phyloP scores from a whole-genome alignment of 2,329 filamentous ascomycete genomes.

The Cladobotryum protrusum region DNA sequence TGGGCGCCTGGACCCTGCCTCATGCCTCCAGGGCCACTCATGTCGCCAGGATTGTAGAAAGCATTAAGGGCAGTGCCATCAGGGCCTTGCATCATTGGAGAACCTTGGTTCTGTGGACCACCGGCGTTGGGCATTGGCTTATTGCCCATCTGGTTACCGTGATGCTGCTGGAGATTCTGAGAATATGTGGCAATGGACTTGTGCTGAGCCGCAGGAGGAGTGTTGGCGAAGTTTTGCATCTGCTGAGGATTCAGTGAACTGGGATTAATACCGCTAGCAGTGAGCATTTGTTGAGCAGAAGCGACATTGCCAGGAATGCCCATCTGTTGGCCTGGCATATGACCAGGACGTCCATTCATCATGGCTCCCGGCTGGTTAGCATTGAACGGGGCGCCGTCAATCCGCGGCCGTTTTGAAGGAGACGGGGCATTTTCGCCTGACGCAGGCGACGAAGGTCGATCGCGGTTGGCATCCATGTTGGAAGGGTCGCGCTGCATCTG shows the following conservation, averaged over 20 bases:
- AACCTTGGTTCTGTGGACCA: conserved; percentile 69
- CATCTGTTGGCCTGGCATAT: conserved; percentile 68
- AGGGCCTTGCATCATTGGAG: conserved; percentile 75
- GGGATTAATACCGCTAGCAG: conserved; percentile 68
- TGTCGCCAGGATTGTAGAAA: conserved; percentile 59
- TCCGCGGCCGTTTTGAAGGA: conserved; percentile 80
- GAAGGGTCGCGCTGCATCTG: conserved; percentile 87
- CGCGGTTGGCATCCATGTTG: conserved; percentile 77
- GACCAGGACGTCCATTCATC: conserved; percentile 66
- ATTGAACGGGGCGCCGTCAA: conserved; percentile 66
- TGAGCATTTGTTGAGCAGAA: conserved; percentile 54
- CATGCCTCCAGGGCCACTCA: conserved; percentile 53
- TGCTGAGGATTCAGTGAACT: conserved; percentile 67
- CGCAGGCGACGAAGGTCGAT: conserved; percentile 73
- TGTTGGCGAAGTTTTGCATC: conserved; percentile 58
- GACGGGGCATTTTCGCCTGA: conserved; percentile 85
- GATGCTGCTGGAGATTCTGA: conserved; percentile 75
- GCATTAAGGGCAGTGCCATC: conserved; percentile 53
- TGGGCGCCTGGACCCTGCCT: conserved; percentile 46
- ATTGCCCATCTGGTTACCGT: conserved; percentile 73
- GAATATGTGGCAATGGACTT: conserved; percentile 87
- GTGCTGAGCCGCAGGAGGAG: conserved; percentile 58
- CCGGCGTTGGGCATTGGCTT: conserved; percentile 69
- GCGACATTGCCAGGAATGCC: conserved; percentile 43
- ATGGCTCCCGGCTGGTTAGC: conserved; percentile 58